These are phyloP conservation scores for Musa beccarii DNA, from an alignment of 176 grass and related monocot species.

Conservation along the genomic window DNA sequence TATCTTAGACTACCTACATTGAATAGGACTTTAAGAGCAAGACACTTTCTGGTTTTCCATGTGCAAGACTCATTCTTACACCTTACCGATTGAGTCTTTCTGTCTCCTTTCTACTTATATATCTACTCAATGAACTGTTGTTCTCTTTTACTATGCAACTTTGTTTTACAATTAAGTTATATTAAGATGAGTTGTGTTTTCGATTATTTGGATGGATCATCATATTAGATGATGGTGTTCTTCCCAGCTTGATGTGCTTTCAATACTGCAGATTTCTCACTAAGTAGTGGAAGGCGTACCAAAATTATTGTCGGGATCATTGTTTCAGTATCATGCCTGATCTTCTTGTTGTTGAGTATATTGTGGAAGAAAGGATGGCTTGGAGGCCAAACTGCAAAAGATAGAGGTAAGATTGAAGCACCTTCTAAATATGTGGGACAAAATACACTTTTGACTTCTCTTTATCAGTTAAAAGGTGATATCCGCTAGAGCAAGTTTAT, in stretches of 20 bases:
- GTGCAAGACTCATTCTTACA: neutral
- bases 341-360: neutral
- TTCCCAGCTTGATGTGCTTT: neutral
- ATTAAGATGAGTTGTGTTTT: neutral
- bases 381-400: neutral
- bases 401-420: neutral
- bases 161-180: neutral
- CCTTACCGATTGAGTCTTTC: neutral
- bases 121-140: neutral
- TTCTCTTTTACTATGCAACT: neutral
- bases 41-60: neutral
- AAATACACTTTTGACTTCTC: neutral
- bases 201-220: neutral
- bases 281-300: neutral
- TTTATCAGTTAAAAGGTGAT: no score
- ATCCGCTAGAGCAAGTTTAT: no score
- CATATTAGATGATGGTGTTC: neutral
- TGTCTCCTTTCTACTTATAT: no score
- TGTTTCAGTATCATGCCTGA: neutral
- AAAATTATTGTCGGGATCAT: neutral
- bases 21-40: neutral
- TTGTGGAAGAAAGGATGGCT: conserved; percentile 1
- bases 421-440: neutral
- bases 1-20: neutral
- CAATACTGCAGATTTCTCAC: neutral